A percentile compares a stretch with the other conserved stretches of the same genome.
These are phyloP conservation scores for Gonium pectorale DNA, from an alignment of 139 green algal species.

Conservation along the genomic window DNA sequence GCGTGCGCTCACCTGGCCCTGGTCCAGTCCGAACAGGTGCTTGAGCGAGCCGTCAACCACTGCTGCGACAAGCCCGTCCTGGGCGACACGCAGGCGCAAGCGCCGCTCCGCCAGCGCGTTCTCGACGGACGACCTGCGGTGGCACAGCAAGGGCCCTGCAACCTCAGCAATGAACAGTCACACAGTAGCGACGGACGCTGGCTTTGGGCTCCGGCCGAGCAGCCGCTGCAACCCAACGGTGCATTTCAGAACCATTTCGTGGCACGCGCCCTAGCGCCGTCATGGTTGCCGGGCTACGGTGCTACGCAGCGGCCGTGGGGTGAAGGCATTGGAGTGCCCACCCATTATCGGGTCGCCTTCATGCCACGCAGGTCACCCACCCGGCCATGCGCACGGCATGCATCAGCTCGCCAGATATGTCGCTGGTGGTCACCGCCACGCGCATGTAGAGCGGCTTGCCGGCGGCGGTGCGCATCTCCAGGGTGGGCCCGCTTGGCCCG, in stretches of 20 bases:
- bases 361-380: background rate
- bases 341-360: background rate
- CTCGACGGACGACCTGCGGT: conserved; percentile 1
- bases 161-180: background rate
- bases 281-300: background rate
- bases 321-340: background rate
- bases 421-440: background rate
- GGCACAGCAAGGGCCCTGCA: background rate
- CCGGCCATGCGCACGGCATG: conserved; percentile 7
- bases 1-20: background rate
- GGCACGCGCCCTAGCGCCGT: background rate
- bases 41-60: background rate
- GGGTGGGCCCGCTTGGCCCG: background rate
- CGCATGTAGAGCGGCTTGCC: conserved; percentile 24
- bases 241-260: background rate
- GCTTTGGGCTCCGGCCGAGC: background rate
- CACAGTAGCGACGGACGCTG: background rate
- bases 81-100: background rate
- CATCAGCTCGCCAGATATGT: background rate
- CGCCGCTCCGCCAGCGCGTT: background rate
- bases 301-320: background rate
- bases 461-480: conserved; percentile 11
- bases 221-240: background rate
- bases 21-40: background rate
- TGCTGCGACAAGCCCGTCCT: background rate